Evolutionary conservation across 805 yeast species (phyloP).

Genomic region (Teunomyces gatunensis): DNA sequence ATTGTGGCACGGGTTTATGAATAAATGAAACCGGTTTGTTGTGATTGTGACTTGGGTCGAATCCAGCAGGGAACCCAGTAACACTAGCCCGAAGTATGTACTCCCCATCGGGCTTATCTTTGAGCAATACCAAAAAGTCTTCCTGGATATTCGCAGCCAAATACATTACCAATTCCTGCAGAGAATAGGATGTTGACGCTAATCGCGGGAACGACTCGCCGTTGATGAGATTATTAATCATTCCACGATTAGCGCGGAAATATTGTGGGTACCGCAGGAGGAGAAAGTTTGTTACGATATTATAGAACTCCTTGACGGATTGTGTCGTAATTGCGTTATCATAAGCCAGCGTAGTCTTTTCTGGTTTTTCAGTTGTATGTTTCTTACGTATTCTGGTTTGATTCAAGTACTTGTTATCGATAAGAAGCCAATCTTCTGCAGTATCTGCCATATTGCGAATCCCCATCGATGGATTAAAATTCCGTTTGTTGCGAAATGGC

Average conservation of each 20-base stretch:
- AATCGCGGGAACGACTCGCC: conserved; percentile 28
- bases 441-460: conserved; percentile 26
- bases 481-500: conserved; percentile 36
- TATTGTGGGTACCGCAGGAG: conserved; percentile 51
- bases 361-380: conserved; percentile 27
- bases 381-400: conserved; percentile 40
- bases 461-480: conserved; percentile 36
- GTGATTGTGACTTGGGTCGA: conserved; percentile 56
- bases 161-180: conserved; percentile 18
- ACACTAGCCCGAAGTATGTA: conserved; percentile 56
- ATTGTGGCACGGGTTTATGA: conserved; percentile 74
- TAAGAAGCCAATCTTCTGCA: conserved; percentile 54
- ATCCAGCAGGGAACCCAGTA: conserved; percentile 70
- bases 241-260: conserved; percentile 31
- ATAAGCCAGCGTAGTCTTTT: conserved; percentile 29
- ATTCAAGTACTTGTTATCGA: conserved; percentile 58
- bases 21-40: conserved; percentile 55
- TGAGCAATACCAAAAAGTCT: conserved; percentile 56
- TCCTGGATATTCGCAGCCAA: conserved; percentile 52
- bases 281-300: conserved; percentile 38
- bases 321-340: conserved; percentile 17
- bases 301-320: conserved; percentile 53
- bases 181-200: conserved; percentile 8
- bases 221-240: conserved; percentile 39
- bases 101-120: conserved; percentile 49